These are phyloP conservation scores for Pseudocercospora eumusae DNA, from an alignment of 2,329 filamentous ascomycete species.

Conservation along the genomic window DNA sequence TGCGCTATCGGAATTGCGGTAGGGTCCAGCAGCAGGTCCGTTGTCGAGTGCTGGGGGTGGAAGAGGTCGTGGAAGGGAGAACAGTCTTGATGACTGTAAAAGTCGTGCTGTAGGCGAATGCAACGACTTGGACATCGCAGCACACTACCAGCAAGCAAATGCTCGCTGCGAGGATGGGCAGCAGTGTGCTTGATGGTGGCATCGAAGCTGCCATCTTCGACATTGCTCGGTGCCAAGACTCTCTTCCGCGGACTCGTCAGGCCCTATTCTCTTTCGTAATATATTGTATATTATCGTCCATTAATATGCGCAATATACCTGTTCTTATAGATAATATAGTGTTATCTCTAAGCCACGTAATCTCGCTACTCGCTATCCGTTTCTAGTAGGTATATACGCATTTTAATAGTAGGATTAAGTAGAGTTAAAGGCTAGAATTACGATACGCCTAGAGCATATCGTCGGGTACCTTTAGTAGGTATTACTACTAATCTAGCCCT, in stretches of 20 bases:
- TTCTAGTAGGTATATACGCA: too few species aligned
- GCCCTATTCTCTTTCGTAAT: too few species aligned
- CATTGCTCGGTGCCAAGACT: not conserved
- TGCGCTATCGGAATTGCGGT: conserved; percentile 64
- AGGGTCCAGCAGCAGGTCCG: conserved; percentile 51
- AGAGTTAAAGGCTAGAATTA: too few species aligned
- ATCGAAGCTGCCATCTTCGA: not conserved
- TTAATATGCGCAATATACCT: too few species aligned
- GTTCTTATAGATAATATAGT: too few species aligned
- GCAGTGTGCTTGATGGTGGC: not conserved
- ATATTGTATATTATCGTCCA: too few species aligned
- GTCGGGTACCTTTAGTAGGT: too few species aligned
- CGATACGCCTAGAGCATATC: too few species aligned
- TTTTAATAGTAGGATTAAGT: too few species aligned
- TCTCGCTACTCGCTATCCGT: too few species aligned
- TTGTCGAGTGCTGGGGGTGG: conserved; percentile 56
- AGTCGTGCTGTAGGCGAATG: conserved; percentile 65
- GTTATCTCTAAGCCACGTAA: too few species aligned
- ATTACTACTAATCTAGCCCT: too few species aligned
- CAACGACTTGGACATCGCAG: conserved; percentile 42
- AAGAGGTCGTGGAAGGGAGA: conserved; percentile 78
- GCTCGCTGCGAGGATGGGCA: not conserved
- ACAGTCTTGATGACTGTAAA: conserved; percentile 83
- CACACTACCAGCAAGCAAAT: not conserved
- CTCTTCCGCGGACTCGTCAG: conserved; percentile 2